Evolutionary conservation across 768 basidiomycete genomes (phyloP).

Genomic region (Coprinellus aureogranulatus): DNA sequence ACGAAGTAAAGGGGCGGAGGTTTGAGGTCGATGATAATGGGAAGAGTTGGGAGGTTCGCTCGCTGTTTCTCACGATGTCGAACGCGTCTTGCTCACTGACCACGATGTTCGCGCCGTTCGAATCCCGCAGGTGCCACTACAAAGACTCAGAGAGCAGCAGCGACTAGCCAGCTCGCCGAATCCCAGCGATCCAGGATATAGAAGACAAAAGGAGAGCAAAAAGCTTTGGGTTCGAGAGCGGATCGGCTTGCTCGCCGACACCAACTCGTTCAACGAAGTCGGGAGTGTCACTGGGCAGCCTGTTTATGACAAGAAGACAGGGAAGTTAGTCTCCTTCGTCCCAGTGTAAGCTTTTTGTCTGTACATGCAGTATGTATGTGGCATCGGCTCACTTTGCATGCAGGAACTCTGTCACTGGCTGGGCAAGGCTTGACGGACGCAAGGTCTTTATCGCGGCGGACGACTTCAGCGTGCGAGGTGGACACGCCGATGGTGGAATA

Average conservation of each 20-base stretch:
- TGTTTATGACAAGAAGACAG: constrained; percentile 24
- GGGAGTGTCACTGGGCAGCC: constrained; percentile 38
- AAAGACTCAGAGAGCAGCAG: constrained; percentile 30
- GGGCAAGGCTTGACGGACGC: constrained; percentile 30
- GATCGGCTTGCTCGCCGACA: constrained; percentile 30
- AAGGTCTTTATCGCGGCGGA: constrained; percentile 40
- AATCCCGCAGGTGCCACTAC: constrained; percentile 26
- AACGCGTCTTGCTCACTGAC: background rate
- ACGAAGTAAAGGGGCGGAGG: background rate
- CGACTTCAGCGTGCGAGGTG: constrained; percentile 42
- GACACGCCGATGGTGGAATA: constrained; percentile 43
- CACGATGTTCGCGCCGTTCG: background rate
- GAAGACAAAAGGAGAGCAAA: constrained; percentile 34
- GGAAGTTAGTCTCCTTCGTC: constrained; percentile 28
- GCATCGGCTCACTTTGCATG: background rate
- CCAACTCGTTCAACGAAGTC: constrained; percentile 32
- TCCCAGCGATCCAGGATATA: constrained; percentile 35
- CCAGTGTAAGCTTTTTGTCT: constrained; percentile 34
- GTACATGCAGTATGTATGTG: constrained; percentile 6
- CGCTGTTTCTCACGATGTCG: background rate
- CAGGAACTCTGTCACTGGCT: constrained; percentile 39
- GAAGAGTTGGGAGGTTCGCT: constrained; percentile 31
- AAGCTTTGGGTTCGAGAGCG: constrained; percentile 44
- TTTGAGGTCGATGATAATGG: constrained; percentile 16
- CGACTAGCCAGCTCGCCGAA: constrained; percentile 30